A percentile compares a stretch with the other conserved stretches of the same genome.
These are phyloP conservation scores for Xylariaceae sp. DNA, from an alignment of 2,329 filamentous ascomycete genomes.

Conservation along the genomic window DNA sequence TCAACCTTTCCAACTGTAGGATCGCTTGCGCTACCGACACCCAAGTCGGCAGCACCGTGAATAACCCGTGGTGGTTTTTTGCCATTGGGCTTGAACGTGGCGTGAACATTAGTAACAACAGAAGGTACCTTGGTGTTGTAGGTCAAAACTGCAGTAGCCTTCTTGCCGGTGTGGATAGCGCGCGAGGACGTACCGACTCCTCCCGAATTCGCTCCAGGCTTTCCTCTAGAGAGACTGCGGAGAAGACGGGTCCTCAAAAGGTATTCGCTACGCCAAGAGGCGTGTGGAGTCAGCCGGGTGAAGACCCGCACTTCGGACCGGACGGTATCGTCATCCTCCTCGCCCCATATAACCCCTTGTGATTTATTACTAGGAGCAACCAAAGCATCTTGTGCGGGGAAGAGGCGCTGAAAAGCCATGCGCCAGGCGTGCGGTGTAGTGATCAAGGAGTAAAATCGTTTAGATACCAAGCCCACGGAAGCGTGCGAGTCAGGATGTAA, in stretches of 20 bases:
- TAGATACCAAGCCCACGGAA: constrained; percentile 83
- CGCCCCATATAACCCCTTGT: constrained; percentile 49
- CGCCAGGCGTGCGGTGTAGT: constrained; percentile 94
- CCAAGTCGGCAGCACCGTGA: constrained; percentile 81
- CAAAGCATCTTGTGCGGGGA: constrained; percentile 74
- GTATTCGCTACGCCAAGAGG: constrained; percentile 98
- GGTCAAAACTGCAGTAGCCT: constrained; percentile 76
- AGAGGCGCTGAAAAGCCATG: constrained; percentile 89
- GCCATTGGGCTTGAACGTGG: constrained; percentile 70
- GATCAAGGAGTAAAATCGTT: constrained; percentile 83
- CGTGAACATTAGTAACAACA: constrained; percentile 80
- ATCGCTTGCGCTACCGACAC: constrained; percentile 81
- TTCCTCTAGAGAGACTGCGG: constrained; percentile 81
- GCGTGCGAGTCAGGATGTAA: constrained; percentile 84
- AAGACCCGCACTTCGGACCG: constrained; percentile 81
- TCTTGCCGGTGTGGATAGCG: constrained; percentile 63
- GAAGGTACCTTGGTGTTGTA: constrained; percentile 86
- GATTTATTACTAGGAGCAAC: constrained; percentile 45
- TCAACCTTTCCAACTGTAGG: constrained; percentile 78
- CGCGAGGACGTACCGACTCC: constrained; percentile 60
- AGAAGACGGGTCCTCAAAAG: constrained; percentile 85
- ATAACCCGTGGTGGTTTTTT: constrained; percentile 81
- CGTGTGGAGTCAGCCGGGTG: constrained; percentile 77
- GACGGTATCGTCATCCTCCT: constrained; percentile 60
- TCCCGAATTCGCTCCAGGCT: constrained; percentile 67